phyloP scores from a whole-genome alignment of 164 flowering plant genomes.

The Warburgia ugandensis region DNA sequence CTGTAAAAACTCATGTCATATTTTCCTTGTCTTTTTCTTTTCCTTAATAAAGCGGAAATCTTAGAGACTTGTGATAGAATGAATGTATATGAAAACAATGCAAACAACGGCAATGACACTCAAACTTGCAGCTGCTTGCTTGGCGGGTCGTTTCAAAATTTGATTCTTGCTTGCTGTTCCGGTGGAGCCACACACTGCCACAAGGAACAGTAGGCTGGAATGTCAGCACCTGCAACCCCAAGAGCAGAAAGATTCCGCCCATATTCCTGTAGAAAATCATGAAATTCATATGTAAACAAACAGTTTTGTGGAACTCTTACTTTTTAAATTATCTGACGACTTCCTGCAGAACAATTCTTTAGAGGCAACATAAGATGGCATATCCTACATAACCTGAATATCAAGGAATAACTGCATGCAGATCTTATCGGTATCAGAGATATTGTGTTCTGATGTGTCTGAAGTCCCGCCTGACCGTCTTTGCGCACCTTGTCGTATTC shows the following conservation, averaged over 20 bases:
- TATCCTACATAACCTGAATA: constrained; percentile 55
- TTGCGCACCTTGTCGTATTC: constrained; percentile 74
- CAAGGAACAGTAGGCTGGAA: constrained; percentile 58
- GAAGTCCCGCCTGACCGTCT: constrained; percentile 77
- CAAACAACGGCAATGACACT: too few species aligned
- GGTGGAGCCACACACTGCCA: constrained; percentile 94
- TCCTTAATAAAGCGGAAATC: too few species aligned
- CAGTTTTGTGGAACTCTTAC: neutral
- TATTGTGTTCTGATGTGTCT: constrained; percentile 59
- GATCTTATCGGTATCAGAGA: constrained; percentile 84
- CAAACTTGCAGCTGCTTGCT: too few species aligned
- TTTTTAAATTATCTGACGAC: neutral
- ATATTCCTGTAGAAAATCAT: constrained; percentile 58
- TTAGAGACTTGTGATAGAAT: too few species aligned
- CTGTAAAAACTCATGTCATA: too few species aligned
- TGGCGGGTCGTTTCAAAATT: too few species aligned
- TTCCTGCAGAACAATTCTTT: neutral
- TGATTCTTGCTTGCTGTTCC: constrained; percentile 40
- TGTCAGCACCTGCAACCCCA: constrained; percentile 58
- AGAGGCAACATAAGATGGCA: neutral
- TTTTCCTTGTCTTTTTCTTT: too few species aligned
- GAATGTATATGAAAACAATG: too few species aligned
- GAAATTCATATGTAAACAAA: neutral
- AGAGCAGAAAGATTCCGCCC: constrained; percentile 70
- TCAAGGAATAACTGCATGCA: constrained; percentile 93